Base-by-base conservation (phyloP, 164 flowering plant genomes). In the Echeveria elegans region DNA sequence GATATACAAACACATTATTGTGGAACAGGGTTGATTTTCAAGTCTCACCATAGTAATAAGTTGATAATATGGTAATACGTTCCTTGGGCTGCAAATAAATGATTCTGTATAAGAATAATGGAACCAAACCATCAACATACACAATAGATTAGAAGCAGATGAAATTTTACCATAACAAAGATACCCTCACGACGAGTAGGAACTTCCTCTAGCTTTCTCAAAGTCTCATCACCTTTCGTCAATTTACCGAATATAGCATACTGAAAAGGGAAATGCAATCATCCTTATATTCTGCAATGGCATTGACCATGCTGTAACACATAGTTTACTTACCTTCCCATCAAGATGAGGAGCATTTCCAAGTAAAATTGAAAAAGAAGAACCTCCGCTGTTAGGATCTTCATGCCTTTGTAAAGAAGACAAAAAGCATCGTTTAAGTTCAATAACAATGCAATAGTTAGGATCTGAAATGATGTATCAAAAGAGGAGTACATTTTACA, bases 311-410 rank as follows among this genome's bases (percentile, higher is more conserved):
- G 50, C 64, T 43, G 31, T 32, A 69, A 24, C 67, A 47, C 26
- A 21, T 3, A 63, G 45, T 34, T 28, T 15, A 34, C 65, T 23
- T 72, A 90, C 97, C 87, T 85, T 71, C 36, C 88, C 78, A 82
- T 94, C 95, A 60, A 90, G 98, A 77, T 94, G 98, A 74, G 98
- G 98, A n/a, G 97, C 97, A 83, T 94, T 83, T 23, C 97, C 96
- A 43, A 90, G 90, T 77, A 94, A 97, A 28, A 94, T 89, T 45
- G 98, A 94, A 71, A 94, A 94, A 10, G 97, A 94, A 29, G 98
- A 92, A 65, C 69, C 11, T 45, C 83, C 98, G 77, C 98, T 92
- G 74, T 92, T 68, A 63, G 96, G 96, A 77, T 92, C 98, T 23
- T 82, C 59, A 74, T 78, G 81, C 77, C 96, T 92, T 74, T 59